Evolutionary conservation across 2,329 filamentous ascomycete species (phyloP).

Genomic region (Aplosporella prunicola): DNA sequence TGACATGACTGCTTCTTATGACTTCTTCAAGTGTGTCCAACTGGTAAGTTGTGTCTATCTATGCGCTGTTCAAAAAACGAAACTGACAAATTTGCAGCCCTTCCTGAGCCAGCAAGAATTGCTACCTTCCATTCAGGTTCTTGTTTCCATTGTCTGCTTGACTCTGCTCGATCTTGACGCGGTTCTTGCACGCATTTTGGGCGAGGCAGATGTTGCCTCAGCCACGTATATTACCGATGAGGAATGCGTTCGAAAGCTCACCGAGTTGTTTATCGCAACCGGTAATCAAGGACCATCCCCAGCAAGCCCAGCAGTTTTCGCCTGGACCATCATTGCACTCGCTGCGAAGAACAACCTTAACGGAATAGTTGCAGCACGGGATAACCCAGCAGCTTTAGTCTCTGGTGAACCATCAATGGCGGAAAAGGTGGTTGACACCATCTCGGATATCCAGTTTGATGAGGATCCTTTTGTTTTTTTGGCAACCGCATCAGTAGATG

Average conservation of each 20-base stretch:
- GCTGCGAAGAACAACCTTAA: constrained; percentile 4
- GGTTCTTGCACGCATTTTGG: constrained; percentile 45
- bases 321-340: constrained; percentile 61
- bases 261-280: constrained; percentile 57
- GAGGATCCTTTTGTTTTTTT: constrained; percentile 2
- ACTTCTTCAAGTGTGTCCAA: constrained; percentile 55
- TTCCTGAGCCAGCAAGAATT: constrained; percentile 37
- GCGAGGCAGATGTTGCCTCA: constrained; percentile 16
- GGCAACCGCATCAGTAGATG: constrained; percentile 2
- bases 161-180: constrained; percentile 61
- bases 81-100: constrained; percentile 19
- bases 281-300: constrained; percentile 48
- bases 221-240: constrained; percentile 56
- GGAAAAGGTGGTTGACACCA: constrained; percentile 3
- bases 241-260: constrained; percentile 61
- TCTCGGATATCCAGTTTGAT: constrained; percentile 7
- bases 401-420: too few species aligned
- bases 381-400: too few species aligned
- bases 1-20: constrained; percentile 14
- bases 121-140: constrained; percentile 55
- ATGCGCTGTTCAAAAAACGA: not conserved
- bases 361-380: too few species aligned
- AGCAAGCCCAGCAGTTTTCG: constrained; percentile 65
- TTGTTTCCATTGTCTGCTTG: constrained; percentile 62
- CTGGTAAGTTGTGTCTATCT: not conserved